Conservation (phyloP, 371 early-diverging fungal species). For the Batrachochytrium dendrobatidis region DNA sequence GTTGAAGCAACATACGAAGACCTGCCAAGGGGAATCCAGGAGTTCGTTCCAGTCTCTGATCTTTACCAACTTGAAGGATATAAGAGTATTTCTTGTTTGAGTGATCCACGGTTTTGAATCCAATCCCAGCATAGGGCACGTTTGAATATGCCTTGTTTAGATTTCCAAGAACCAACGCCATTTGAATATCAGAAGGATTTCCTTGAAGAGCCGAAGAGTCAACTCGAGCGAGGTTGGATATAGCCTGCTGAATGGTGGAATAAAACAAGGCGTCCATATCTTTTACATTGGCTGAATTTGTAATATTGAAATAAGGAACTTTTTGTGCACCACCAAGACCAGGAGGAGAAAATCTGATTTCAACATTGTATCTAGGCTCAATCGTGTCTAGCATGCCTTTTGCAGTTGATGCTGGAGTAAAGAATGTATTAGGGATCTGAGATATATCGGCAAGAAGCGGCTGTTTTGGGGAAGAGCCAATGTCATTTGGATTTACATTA, state of each 20-base stretch:
- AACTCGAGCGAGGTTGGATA: constrained; percentile 12
- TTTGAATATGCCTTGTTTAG: constrained; percentile 28
- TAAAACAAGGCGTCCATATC: constrained; percentile 15
- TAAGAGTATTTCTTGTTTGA: constrained; percentile 34
- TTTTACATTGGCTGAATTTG: neutral
- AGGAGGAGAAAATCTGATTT: too few relatives aligned
- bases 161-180: constrained; percentile 13
- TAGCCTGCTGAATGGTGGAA: constrained; percentile 6
- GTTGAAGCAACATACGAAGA: constrained; percentile 40
- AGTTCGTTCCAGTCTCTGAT: constrained; percentile 38
- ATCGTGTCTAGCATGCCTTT: constrained; percentile 18
- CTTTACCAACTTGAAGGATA: constrained; percentile 50
- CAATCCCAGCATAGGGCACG: constrained; percentile 47
- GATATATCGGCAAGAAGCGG: too few relatives aligned
- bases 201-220: constrained; percentile 16
- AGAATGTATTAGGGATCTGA: too few relatives aligned
- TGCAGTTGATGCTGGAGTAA: too few relatives aligned
- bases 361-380: constrained; percentile 13
- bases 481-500: too few relatives aligned
- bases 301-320: constrained; percentile 14
- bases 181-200: neutral
- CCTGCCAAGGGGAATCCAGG: constrained; percentile 48
- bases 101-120: constrained; percentile 37
- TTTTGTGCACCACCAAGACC: constrained; percentile 5
- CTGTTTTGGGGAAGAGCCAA: too few relatives aligned